A percentile compares a stretch with the other conserved stretches of the same genome.
phyloP scores from a whole-genome alignment of 345 rosid genomes.

The Bruguiera gymnorhiza region DNA sequence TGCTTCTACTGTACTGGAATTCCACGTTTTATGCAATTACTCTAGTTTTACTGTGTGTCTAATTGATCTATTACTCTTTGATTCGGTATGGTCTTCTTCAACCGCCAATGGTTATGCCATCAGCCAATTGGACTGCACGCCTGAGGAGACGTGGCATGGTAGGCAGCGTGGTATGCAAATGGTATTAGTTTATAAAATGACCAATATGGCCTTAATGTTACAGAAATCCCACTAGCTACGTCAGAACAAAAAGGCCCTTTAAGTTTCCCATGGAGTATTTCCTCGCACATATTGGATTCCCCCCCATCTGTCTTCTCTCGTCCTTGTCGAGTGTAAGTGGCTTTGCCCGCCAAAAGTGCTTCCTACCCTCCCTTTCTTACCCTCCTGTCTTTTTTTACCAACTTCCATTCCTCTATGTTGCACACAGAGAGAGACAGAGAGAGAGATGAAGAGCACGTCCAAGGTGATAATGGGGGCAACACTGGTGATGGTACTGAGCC shows the following conservation, averaged over 20 bases:
- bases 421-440: neutral
- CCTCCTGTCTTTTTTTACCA: neutral
- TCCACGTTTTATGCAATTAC: neutral
- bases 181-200: conserved; percentile 6
- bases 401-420: neutral
- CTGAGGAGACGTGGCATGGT: too few relatives aligned
- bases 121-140: too few relatives aligned
- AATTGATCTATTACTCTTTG: neutral
- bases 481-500: conserved; percentile 66
- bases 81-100: neutral
- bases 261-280: conserved; percentile 27
- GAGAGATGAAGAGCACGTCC: conserved; percentile 63
- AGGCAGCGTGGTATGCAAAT: too few relatives aligned
- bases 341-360: conserved; percentile 49
- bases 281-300: conserved; percentile 23
- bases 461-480: conserved; percentile 88
- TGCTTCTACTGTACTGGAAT: neutral
- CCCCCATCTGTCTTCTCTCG: neutral
- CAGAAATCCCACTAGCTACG: neutral
- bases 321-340: conserved; percentile 18
- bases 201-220: conserved; percentile 22
- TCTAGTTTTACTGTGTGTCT: neutral
- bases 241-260: conserved; percentile 22
- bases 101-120: too few relatives aligned
- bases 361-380: conserved; percentile 6